phyloP scores from a whole-genome alignment of 768 basidiomycete genomes.

The Pulveroboletus sp. region DNA sequence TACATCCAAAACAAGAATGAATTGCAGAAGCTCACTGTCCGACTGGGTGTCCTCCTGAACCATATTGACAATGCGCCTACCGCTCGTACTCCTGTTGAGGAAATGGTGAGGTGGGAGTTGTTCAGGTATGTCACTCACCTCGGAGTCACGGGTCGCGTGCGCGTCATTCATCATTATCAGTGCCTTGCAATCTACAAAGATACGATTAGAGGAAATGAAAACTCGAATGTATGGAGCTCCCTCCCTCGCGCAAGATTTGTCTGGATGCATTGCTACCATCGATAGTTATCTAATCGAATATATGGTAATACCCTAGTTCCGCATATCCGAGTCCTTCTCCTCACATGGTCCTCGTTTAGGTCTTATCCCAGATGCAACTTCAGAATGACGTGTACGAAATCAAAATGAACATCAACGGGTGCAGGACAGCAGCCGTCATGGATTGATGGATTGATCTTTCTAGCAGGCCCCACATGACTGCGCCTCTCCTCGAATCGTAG shows the following conservation, averaged over 20 bases:
- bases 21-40: background rate
- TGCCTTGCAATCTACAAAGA: background rate
- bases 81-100: background rate
- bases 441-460: too few relatives aligned
- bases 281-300: background rate
- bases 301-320: background rate
- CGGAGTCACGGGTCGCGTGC: too few relatives aligned
- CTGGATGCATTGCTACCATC: background rate
- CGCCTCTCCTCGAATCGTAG: too few relatives aligned
- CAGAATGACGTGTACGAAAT: background rate
- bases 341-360: background rate
- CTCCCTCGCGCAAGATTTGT: constrained; percentile 1
- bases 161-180: background rate
- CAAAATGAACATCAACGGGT: background rate
- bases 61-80: background rate
- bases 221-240: background rate
- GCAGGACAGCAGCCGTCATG: too few relatives aligned
- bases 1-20: constrained; percentile 7
- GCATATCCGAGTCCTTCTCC: too few relatives aligned
- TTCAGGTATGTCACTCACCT: background rate
- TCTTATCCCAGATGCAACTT: constrained; percentile 1
- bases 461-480: too few relatives aligned
- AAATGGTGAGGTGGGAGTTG: background rate
- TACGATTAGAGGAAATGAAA: background rate
- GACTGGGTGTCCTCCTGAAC: background rate